A percentile compares a stretch with the other conserved stretches of the same genome.
phyloP scores from a whole-genome alignment of 306 rosid species.

The Pyrus betulifolia region DNA sequence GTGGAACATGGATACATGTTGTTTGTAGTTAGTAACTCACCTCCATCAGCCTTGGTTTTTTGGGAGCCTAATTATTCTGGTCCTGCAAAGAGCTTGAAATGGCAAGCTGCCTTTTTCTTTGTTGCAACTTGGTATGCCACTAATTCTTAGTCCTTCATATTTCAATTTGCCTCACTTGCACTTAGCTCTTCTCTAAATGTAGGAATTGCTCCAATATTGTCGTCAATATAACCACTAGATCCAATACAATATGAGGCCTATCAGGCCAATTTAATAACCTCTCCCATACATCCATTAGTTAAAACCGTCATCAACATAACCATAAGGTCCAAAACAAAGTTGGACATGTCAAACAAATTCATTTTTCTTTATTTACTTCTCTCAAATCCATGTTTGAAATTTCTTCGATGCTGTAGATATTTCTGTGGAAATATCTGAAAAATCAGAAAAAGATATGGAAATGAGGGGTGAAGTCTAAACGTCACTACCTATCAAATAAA shows the following conservation, averaged over 20 bases:
- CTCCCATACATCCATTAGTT: neutral
- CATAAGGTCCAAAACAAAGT: neutral
- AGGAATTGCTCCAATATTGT: neutral
- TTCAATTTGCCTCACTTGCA: neutral
- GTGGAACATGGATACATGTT: constrained; percentile 59
- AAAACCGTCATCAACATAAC: too few species aligned
- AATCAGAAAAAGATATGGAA: too few species aligned
- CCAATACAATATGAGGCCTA: neutral
- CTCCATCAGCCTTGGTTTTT: constrained; percentile 44
- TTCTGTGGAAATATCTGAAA: too few species aligned
- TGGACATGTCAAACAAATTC: neutral
- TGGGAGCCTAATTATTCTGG: constrained; percentile 56
- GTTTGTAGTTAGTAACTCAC: constrained; percentile 63
- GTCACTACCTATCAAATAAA: too few species aligned
- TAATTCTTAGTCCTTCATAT: neutral
- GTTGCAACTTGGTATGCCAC: constrained; percentile 60
- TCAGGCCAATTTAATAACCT: neutral
- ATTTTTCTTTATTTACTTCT: neutral
- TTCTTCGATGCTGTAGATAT: too few species aligned
- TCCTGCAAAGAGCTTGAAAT: constrained; percentile 47
- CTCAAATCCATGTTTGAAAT: neutral
- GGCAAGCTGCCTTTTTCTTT: constrained; percentile 77
- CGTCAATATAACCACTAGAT: neutral
- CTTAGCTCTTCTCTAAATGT: neutral
- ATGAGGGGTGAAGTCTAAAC: too few species aligned